These are phyloP conservation scores for Angomonas deanei DNA, from an alignment of 208 protist genomes.

Conservation along the genomic window DNA sequence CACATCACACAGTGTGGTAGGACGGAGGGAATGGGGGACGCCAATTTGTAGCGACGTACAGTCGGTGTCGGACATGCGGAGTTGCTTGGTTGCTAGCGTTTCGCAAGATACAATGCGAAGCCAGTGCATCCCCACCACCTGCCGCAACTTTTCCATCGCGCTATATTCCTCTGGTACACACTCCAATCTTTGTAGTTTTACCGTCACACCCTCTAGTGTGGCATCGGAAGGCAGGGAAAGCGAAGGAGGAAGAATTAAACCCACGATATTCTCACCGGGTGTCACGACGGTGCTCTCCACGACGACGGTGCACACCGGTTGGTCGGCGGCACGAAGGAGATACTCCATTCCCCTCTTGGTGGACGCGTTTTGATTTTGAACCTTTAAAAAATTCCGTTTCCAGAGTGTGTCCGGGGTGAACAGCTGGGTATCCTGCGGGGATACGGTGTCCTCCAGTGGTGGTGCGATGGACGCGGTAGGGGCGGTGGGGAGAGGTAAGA, in stretches of 20 bases:
- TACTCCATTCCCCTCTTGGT: neutral
- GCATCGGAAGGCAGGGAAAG: too few relatives aligned
- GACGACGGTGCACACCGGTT: neutral
- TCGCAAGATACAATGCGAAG: neutral
- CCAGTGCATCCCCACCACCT: neutral
- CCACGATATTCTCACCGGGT: neutral
- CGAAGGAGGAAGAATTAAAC: too few relatives aligned
- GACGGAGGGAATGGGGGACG: constrained; percentile 6
- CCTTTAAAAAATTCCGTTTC: constrained; percentile 16
- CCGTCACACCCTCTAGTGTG: neutral
- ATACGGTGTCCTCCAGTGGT: constrained; percentile 20
- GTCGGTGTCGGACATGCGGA: neutral
- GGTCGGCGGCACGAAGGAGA: neutral
- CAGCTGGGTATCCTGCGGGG: constrained; percentile 20
- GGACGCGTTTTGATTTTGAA: neutral
- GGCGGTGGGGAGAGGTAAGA: constrained; percentile 18
- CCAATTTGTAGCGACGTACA: constrained; percentile 19
- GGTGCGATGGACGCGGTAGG: constrained; percentile 22
- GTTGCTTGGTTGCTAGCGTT: neutral
- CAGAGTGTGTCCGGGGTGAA: constrained; percentile 29
- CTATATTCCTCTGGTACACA: neutral
- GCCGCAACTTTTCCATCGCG: neutral
- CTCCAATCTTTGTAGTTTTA: neutral
- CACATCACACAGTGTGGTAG: neutral
- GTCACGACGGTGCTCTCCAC: neutral